Conservation (phyloP, 345 rosid species). For the Conringia planisiliqua region DNA sequence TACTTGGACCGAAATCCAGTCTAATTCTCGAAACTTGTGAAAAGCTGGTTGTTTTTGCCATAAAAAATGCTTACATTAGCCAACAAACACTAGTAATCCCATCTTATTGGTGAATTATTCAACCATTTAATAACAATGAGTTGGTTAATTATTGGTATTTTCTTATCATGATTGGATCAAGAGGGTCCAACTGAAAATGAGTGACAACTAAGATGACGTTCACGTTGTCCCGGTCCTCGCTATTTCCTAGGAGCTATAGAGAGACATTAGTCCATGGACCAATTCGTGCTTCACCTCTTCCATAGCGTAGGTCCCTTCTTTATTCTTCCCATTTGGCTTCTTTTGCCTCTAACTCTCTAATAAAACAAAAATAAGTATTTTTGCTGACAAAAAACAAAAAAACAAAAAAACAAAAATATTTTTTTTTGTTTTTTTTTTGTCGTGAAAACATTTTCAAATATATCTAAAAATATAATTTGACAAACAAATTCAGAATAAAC, state of each 20-base stretch:
- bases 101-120: not conserved
- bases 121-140: not conserved
- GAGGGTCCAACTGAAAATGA: slow-evolving; percentile 11
- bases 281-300: slow-evolving; percentile 21
- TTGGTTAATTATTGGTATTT: not conserved
- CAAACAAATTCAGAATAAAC: not conserved
- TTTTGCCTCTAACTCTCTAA: slow-evolving; percentile 12
- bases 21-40: too few relatives aligned
- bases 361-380: not conserved
- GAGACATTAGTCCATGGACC: slow-evolving; percentile 24
- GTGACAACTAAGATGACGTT: slow-evolving; percentile 27
- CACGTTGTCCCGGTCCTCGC: slow-evolving; percentile 13
- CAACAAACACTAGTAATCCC: too few relatives aligned
- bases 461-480: not conserved
- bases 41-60: too few relatives aligned
- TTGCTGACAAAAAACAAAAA: too few relatives aligned
- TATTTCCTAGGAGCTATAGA: slow-evolving; percentile 19
- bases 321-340: slow-evolving; percentile 2
- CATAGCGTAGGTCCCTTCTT: slow-evolving; percentile 32
- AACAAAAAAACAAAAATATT: too few relatives aligned
- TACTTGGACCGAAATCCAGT: too few relatives aligned
- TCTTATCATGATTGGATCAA: not conserved
- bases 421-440: not conserved
- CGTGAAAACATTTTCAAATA: not conserved
- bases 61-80: too few relatives aligned